Evolutionary conservation across 1,284 basidiomycete genomes (phyloP).

Genomic region (Marasmius sp.): DNA sequence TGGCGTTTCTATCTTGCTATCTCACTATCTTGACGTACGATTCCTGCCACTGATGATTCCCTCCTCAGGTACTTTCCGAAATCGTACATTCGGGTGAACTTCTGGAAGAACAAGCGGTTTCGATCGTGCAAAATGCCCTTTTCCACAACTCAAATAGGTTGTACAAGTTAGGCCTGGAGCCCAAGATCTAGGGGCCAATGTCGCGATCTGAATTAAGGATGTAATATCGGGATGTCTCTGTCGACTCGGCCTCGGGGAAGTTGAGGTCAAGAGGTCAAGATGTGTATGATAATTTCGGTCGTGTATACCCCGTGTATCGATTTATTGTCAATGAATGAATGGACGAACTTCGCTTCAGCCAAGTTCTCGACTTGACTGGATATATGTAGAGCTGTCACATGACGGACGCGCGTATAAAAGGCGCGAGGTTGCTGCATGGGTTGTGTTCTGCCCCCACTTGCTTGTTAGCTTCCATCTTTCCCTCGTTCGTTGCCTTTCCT

Average conservation of each 20-base stretch:
- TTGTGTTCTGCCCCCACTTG: background rate
- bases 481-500: too few relatives aligned
- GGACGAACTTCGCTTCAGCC: too few relatives aligned
- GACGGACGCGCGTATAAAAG: background rate
- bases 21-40: background rate
- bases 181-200: background rate
- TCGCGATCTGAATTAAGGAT: too few relatives aligned
- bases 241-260: too few relatives aligned
- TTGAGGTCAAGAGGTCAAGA: too few relatives aligned
- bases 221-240: too few relatives aligned
- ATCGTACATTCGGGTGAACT: slow-evolving; percentile 45
- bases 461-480: background rate
- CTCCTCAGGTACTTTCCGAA: slow-evolving; percentile 49
- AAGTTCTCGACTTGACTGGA: too few relatives aligned
- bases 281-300: too few relatives aligned
- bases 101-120: slow-evolving; percentile 46
- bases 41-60: background rate
- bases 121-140: slow-evolving; percentile 48
- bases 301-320: too few relatives aligned
- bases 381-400: background rate
- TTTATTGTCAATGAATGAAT: too few relatives aligned
- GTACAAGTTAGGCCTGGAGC: slow-evolving; percentile 48
- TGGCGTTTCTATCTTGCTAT: background rate
- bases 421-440: background rate
- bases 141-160: slow-evolving; percentile 61